Percentiles rank a stretch among this genome's conserved stretches.
These are phyloP conservation scores for Amesomyces nigricolor DNA, from an alignment of 2,329 filamentous ascomycete genomes.

Conservation along the genomic window DNA sequence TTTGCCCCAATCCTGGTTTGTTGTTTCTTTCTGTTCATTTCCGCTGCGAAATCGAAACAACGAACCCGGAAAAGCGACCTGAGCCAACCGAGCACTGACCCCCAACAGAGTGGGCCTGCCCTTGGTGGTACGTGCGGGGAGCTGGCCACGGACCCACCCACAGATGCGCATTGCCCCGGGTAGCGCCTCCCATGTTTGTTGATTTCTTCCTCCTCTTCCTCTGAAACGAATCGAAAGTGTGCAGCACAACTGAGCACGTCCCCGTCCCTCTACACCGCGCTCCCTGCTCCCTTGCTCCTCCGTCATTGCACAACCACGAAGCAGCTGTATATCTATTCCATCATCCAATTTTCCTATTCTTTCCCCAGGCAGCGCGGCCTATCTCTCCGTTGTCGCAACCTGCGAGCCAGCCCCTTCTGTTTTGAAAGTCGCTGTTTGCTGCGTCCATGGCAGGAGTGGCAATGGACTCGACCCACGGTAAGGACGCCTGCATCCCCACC, in stretches of 20 bases:
- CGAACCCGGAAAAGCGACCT: neutral
- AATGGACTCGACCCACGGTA: constrained; percentile 30
- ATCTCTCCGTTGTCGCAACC: constrained; percentile 15
- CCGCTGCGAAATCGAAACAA: neutral
- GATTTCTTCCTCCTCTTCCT: constrained; percentile 26
- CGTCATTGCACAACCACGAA: neutral
- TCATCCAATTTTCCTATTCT: constrained; percentile 12
- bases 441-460: constrained; percentile 16
- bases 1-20: constrained; percentile 1
- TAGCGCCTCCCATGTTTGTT: constrained; percentile 26
- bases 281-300: constrained; percentile 10
- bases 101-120: constrained; percentile 6
- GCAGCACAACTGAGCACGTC: constrained; percentile 20
- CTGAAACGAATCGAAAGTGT: constrained; percentile 15
- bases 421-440: constrained; percentile 20
- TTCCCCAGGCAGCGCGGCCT: constrained; percentile 4
- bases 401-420: constrained; percentile 16
- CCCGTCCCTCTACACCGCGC: constrained; percentile 13
- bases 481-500: constrained; percentile 19
- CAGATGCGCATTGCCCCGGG: constrained; percentile 26
- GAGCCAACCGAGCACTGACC: constrained; percentile 18
- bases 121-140: constrained; percentile 21
- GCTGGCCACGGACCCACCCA: neutral
- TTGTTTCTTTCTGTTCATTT: constrained; percentile 2
- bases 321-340: constrained; percentile 7